Evolutionary conservation across 129 eudicot genomes (phyloP), one percentile per base, ranked within the genome.

Genomic region (Escallonia rubra): DNA sequence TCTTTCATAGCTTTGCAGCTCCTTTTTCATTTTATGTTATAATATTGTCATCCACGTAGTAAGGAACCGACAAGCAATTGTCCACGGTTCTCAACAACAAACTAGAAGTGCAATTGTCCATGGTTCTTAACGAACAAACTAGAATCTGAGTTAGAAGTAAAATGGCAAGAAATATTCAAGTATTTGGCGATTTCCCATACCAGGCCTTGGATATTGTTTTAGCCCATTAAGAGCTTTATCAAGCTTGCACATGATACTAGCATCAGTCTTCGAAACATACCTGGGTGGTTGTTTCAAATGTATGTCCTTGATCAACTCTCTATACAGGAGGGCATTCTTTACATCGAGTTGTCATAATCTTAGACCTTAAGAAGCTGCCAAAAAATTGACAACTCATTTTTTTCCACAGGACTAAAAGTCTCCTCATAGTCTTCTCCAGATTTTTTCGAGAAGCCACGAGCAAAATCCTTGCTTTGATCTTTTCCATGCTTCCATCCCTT

Each of bases 151-250:
- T 61, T 61, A 41, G 51, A 61, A 5, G 50, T 34, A 11, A 23
- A 11, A 43, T 42, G 11, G 12, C 65, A 50, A 61, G 49, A 61
- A 43, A 60, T 14, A 2, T 63, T n/a, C 9, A 63, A 16, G 6
- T n/a, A 63, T 8, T 63, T 41, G 0, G 43, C 40, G 45, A 64
- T 64, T 64, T 64, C 2, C 56, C 3, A 43, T 23, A 64, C 56
- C 57, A 64, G 8, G 57, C 68, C 68, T 46, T 10, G 15, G 43
- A 15, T 57, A 16, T 64, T 64, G 57, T 50, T 64, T 64, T 1
- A 64, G 43, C 12, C 68, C 68, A 34, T 64, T 46, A 4, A 64
- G 43, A 49, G 56, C 57, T n/a, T 64, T 66, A 48, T 66, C 49
- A 11, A 49, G 70, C 41, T 41, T 51, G 34, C 59, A 66, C 4